Evolutionary conservation across 345 rosid genomes (phyloP).

Genomic region (Gossypium turneri): DNA sequence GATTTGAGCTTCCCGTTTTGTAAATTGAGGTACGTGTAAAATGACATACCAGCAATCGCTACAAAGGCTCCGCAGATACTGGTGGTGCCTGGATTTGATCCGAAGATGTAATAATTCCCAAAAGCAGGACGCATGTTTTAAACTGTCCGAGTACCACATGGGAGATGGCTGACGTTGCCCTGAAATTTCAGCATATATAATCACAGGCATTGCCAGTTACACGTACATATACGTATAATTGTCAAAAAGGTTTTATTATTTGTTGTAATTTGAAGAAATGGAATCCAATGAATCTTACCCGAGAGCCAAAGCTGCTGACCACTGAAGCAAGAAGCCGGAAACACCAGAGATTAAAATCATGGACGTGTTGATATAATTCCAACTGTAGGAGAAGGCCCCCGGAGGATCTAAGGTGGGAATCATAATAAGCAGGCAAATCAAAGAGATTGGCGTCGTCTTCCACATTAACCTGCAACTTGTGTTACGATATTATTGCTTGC

Average conservation of each 20-base stretch:
- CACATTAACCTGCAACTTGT: constrained; percentile 14
- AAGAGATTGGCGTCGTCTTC: constrained; percentile 19
- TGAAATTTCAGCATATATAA: constrained; percentile 16
- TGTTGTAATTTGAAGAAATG: no score
- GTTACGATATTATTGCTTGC: neutral
- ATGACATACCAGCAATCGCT: constrained; percentile 65
- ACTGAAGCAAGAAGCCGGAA: constrained; percentile 21
- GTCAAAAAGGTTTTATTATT: no score
- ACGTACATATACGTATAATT: no score
- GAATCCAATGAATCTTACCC: constrained; percentile 6
- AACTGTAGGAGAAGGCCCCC: constrained; percentile 14
- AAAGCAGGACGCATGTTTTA: constrained; percentile 65
- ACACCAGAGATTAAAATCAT: constrained; percentile 15
- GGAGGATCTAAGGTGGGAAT: constrained; percentile 19
- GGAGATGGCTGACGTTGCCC: constrained; percentile 71
- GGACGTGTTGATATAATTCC: constrained; percentile 15
- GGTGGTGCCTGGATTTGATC: constrained; percentile 57
- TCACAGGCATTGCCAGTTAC: no score
- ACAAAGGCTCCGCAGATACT: constrained; percentile 61
- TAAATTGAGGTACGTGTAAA: constrained; percentile 52
- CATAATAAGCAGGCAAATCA: constrained; percentile 16
- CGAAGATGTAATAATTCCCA: constrained; percentile 56
- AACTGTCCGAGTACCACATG: constrained; percentile 76
- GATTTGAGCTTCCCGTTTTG: constrained; percentile 29
- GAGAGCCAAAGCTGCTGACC: constrained; percentile 20